Percentiles rank a stretch among this genome's conserved stretches.
phyloP scores from a whole-genome alignment of 208 protist genomes.

The Wallacemonas sp. region DNA sequence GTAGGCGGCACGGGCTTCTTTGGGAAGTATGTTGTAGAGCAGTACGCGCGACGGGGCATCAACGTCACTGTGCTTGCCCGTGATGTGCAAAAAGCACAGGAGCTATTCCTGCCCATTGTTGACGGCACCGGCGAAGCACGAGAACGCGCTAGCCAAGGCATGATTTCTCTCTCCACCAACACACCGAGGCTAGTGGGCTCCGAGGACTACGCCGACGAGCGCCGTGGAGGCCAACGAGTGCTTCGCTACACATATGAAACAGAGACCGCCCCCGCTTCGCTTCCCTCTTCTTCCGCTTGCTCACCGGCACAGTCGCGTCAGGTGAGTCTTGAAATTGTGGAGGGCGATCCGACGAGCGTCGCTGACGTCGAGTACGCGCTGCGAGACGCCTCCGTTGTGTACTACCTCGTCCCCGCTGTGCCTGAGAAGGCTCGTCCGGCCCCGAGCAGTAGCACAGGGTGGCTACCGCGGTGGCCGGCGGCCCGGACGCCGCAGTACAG shows the following conservation, averaged over 20 bases:
- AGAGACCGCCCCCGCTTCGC: not conserved
- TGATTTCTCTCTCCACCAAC: constrained; percentile 19
- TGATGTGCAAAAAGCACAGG: constrained; percentile 52
- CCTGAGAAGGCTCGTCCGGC: constrained; percentile 18
- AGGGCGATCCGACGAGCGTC: constrained; percentile 38
- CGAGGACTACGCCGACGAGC: constrained; percentile 23
- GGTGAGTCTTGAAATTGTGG: constrained; percentile 52
- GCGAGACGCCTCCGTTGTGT: constrained; percentile 52
- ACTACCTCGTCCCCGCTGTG: constrained; percentile 47
- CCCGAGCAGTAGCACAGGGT: not conserved
- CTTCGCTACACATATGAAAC: constrained; percentile 40
- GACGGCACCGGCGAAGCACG: constrained; percentile 30
- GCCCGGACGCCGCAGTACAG: constrained; percentile 27
- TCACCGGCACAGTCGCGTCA: constrained; percentile 4
- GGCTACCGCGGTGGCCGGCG: not conserved
- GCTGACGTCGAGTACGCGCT: constrained; percentile 55
- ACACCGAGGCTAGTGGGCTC: constrained; percentile 23
- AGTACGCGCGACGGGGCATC: constrained; percentile 66
- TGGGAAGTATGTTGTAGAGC: constrained; percentile 64
- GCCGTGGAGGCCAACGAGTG: constrained; percentile 23
- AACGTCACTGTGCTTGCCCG: constrained; percentile 58
- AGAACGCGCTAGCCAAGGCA: constrained; percentile 16
- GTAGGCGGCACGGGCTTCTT: constrained; percentile 53
- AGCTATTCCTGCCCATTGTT: constrained; percentile 46
- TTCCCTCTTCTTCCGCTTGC: not conserved